Evolutionary conservation across 2,329 filamentous ascomycete species (phyloP), one percentile per base, ranked within the genome.

Genomic region (Aspergillus sp.): DNA sequence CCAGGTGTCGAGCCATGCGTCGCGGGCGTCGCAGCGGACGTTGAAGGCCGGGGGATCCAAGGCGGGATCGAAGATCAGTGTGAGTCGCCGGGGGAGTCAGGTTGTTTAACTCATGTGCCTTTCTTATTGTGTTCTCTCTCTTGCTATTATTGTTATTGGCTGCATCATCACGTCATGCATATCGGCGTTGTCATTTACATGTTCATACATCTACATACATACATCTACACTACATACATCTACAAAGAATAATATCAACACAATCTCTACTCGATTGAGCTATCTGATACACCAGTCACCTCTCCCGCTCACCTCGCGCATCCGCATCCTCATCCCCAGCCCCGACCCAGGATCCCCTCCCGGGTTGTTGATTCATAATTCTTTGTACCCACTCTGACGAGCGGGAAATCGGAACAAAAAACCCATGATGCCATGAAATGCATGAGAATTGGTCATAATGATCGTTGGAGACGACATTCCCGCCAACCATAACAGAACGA

Each of bases 391-490:
- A 59, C 59, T 58, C 54, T 59, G 54, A 48, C 59, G 53, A 51
- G 45, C 34, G 13, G 34, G 34, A n/a, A 1, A 10, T n/a, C 9
- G 25, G 11, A 29, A 29, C 25, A 29, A 10, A 29, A 29, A 29
- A 29, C 25, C 25, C 25, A 53, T 71, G 56, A 75, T 67, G 58
- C 73, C 75, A 67, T 66, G 62, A 62, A 42, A 70, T 65, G 66
- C 65, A 69, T 66, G 59, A 58, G 54, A 58, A 54, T 58, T 63
- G 63, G 65, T 70, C 69, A 69, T 71, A 68, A 70, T 63, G 65
- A 70, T 70, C 68, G 64, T 69, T 63, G 62, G 59, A 64, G 65
- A 68, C 64, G 65, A 62, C 61, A 67, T 66, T 64, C 64, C 65
- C 65, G 59, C 59, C 64, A 63, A 17, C 40, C 40, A 60, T 54